Evolutionary conservation across 75 land plant genomes (phyloP).

Genomic region (Picea glauca): DNA sequence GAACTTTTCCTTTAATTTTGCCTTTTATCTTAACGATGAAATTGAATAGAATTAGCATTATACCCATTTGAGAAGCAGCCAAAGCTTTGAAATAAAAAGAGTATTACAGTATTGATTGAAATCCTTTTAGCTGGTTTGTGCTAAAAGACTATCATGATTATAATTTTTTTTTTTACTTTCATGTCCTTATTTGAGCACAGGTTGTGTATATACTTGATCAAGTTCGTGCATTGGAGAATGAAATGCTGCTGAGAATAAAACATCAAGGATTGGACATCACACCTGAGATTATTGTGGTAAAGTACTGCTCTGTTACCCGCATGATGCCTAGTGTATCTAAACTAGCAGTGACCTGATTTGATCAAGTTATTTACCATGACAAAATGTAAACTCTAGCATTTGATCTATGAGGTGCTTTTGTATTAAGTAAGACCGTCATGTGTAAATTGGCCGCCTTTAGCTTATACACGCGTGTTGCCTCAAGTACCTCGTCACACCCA

Average conservation of each 20-base stretch:
- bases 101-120: not conserved
- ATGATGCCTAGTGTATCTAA: not conserved
- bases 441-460: not conserved
- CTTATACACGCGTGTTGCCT: not conserved
- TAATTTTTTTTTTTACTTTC: not conserved
- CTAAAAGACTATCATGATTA: not conserved
- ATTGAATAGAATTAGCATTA: not conserved
- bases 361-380: not conserved
- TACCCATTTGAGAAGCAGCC: not conserved
- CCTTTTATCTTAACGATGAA: too few species aligned
- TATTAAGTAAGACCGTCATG: not conserved
- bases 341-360: not conserved
- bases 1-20: not conserved
- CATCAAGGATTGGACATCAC: slow-evolving; percentile 53
- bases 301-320: not conserved
- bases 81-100: not conserved
- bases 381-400: not conserved
- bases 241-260: slow-evolving; percentile 57
- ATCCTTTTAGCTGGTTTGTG: not conserved
- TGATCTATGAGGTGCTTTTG: not conserved
- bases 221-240: slow-evolving; percentile 71
- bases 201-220: slow-evolving; percentile 79
- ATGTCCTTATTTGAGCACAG: slow-evolving; percentile 18
- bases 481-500: too few species aligned
- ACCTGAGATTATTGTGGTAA: slow-evolving; percentile 67